Base-by-base conservation (phyloP, 768 basidiomycete species). In the Rhodotorula diobovata region DNA sequence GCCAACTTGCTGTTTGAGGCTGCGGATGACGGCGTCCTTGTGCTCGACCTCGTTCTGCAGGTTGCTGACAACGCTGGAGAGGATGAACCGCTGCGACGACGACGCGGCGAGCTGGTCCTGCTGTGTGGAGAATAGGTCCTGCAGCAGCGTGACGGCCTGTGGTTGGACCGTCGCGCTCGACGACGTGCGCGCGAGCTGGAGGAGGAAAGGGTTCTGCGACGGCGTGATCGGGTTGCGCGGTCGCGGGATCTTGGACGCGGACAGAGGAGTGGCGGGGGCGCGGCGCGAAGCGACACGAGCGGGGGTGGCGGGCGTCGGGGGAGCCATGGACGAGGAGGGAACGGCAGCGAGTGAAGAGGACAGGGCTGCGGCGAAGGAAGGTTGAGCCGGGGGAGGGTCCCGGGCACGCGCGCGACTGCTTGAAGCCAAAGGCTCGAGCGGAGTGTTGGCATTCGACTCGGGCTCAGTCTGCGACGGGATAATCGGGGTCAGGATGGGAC, bases 391-490 rank as follows among this genome's bases (percentile, higher is more conserved):
- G 41, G 50, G 61, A 6, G 67, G 67, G 37, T 41, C 32, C 46
- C 60, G 46, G 21, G 61, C 48, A 25, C 14, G 55, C 37, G 48
- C 20, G 25, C 28, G 60, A 9, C n/a, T 25, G 46, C 62, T 39
- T 10, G 11, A 25, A 51, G 2, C 12, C 25, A 12, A 12, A n/a
- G 11, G 43, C 35, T 71, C 62, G 35, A 67, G 23, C 1, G 70
- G 64, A 1, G 72, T 66, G 61, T 66, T 66, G 46, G 59, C 57
- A 6, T 67, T 61, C 30, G 73, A 68, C 35, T 74, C 69, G 34
- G 73, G 73, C 41, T 74, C 73, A 23, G 69, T 65, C 73, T 71
- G 57, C n/a, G 25, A n/a, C n/a, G n/a, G 66, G 1, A 25, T 25
- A 2, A 18, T 32, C 35, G 48, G 48, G 1, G 53, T 55, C 41